These are phyloP conservation scores for Geotrichum phurueaensis DNA, from an alignment of 1,139 yeast genomes.

Conservation along the genomic window DNA sequence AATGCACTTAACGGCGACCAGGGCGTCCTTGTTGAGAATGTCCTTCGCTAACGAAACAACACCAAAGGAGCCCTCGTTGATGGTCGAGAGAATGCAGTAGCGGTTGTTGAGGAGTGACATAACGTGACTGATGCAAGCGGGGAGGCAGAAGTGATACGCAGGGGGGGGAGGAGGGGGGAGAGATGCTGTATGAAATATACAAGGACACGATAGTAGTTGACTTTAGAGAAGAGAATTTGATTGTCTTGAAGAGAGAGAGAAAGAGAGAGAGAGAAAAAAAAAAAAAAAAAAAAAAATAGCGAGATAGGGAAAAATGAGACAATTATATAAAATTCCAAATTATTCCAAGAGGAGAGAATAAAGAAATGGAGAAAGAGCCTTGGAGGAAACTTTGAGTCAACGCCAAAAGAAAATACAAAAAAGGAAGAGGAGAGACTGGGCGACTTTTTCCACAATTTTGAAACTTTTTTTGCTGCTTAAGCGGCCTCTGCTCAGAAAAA, in stretches of 20 bases:
- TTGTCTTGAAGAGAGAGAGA: not conserved
- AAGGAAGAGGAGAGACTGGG: not conserved
- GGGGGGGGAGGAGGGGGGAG: not conserved
- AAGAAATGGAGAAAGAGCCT: not conserved
- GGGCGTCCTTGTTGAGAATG: constrained; percentile 41
- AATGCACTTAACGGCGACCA: constrained; percentile 83
- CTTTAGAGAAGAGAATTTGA: not conserved
- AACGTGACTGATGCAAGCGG: not conserved
- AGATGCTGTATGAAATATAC: not conserved
- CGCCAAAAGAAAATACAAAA: not conserved
- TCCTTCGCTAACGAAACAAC: constrained; percentile 84
- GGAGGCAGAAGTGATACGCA: not conserved
- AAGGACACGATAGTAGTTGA: not conserved
- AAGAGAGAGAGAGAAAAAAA: not conserved
- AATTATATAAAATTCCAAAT: not conserved
- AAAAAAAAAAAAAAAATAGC: not conserved
- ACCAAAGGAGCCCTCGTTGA: constrained; percentile 93
- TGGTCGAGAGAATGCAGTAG: constrained; percentile 65
- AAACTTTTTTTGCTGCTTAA: not conserved
- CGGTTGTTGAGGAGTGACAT: constrained; percentile 42
- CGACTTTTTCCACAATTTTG: not conserved
- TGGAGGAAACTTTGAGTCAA: not conserved
- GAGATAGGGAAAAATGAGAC: not conserved
- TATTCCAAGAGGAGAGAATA: not conserved
- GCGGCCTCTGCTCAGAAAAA: not conserved